A percentile compares a stretch with the other conserved stretches of the same genome.
These are phyloP conservation scores for Blastocystis sp. DNA, from an alignment of 352 stramenopile genomes.

Conservation along the genomic window DNA sequence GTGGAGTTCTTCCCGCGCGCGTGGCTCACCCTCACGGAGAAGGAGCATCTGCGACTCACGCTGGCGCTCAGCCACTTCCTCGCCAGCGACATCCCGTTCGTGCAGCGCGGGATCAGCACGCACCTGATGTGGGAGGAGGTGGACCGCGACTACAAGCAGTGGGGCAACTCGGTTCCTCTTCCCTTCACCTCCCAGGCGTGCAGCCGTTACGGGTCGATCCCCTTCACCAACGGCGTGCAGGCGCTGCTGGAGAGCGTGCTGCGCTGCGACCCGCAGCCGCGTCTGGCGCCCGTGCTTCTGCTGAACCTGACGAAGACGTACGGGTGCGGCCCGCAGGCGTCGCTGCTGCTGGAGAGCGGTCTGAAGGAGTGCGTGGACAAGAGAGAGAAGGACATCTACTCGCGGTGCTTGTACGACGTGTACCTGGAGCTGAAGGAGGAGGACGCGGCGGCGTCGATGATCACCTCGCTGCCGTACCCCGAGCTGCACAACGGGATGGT, in stretches of 20 bases:
- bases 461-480: background rate
- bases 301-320: slow-evolving; percentile 12
- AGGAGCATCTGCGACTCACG: slow-evolving; percentile 5
- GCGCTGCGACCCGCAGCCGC: slow-evolving; percentile 36
- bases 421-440: slow-evolving; percentile 30
- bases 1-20: slow-evolving; percentile 32
- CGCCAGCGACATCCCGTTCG: background rate
- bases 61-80: background rate
- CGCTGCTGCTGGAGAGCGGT: slow-evolving; percentile 18
- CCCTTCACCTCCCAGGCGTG: slow-evolving; percentile 16
- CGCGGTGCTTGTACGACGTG: background rate
- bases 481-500: slow-evolving; percentile 51
- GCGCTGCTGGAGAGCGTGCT: slow-evolving; percentile 35
- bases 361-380: background rate
- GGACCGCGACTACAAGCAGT: slow-evolving; percentile 59
- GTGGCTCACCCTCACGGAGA: slow-evolving; percentile 17
- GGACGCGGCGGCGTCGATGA: slow-evolving; percentile 34
- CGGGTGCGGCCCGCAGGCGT: slow-evolving; percentile 34
- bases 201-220: slow-evolving; percentile 10
- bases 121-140: slow-evolving; percentile 39
- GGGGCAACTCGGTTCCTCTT: background rate
- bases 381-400: background rate
- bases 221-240: slow-evolving; percentile 22
- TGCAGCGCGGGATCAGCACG: background rate
- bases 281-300: slow-evolving; percentile 10